Base-by-base conservation (phyloP, 768 basidiomycete species). In the Lactarius psammicola region DNA sequence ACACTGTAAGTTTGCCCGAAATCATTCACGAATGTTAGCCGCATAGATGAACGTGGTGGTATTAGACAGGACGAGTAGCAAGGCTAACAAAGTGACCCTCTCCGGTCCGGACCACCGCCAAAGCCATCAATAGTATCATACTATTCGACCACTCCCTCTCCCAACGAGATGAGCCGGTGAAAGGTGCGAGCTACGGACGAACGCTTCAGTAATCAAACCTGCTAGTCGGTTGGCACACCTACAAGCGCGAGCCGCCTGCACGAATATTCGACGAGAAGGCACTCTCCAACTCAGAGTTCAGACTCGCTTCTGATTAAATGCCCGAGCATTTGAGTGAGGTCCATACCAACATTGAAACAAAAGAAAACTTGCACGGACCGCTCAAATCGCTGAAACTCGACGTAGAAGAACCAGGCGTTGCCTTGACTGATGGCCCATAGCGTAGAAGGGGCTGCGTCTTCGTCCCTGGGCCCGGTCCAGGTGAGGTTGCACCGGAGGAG, bases 311-410 rank as follows among this genome's bases (percentile, higher is more conserved):
- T 90, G 68, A 0, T 57, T 20, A 38, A 33, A 36, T 4, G 30
- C 61, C 18, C 46, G 10, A 49, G 23, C 13, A 13, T 23, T 49
- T 51, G 51, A 49, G 68, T 58, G 53, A 55, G 55, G 34, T 34
- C 10, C 30, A 23, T 53, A 18, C 10, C 30, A 18, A 30, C n/a
- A n/a, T 15, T 2, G 56, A 33, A 20, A 49, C 8, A 23, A 28
- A 28, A 44, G 23, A 36, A 31, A 51, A 51, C 5, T 28, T 20
- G 36, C 33, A 76, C 84, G 72, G 71, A 92, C 92, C 92, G 71
- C 92, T 94, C 53, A 94, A 72, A 72, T 94, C 92, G 72, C 92
- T 94, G 71, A 94, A 92, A 74, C 92, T 86, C 8, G 91, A 92
- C 0, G 90, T 84, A 51, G 87, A 85, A 28, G 90, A 92, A 3